Conservation (phyloP, 1,284 basidiomycete species). For the Microstroma glucosiphilum region DNA sequence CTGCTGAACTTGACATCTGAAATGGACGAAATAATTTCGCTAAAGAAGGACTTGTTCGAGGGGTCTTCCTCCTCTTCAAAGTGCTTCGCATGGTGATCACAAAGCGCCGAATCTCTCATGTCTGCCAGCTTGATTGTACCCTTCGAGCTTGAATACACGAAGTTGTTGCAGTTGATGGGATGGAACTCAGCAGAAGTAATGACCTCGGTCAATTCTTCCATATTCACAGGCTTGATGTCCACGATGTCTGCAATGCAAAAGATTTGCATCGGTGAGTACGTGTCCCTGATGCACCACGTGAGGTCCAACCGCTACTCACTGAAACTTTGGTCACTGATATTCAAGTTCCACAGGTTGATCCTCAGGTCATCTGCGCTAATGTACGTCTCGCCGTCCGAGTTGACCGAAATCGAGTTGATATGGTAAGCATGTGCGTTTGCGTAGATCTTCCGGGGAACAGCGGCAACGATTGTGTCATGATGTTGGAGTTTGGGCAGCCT, state of each 20-base stretch:
- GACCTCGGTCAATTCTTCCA: conserved; percentile 99
- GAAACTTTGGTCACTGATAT: conserved; percentile 98
- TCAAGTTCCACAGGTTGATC: conserved; percentile 96
- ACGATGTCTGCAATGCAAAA: conserved; percentile 71
- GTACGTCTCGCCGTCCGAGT: conserved; percentile 98
- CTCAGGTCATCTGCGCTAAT: conserved; percentile 96
- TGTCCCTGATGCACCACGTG: not conserved
- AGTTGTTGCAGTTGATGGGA: conserved; percentile 91
- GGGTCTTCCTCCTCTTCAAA: conserved; percentile 86
- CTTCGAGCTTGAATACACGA: conserved; percentile 99
- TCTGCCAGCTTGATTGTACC: conserved; percentile 99
- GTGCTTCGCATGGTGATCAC: conserved; percentile 88
- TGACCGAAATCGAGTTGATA: conserved; percentile 98
- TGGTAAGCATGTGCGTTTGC: conserved; percentile 99
- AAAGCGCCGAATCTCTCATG: conserved; percentile 96
- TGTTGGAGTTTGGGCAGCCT: conserved; percentile 62
- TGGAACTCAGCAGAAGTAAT: conserved; percentile 99
- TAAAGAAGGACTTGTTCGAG: conserved; percentile 95
- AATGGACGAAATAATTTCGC: conserved; percentile 99
- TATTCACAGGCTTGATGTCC: conserved; percentile 99
- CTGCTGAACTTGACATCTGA: conserved; percentile 99
- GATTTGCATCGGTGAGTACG: conserved; percentile 7
- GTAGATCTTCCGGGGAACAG: conserved; percentile 96
- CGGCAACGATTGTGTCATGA: conserved; percentile 97
- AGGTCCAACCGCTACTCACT: conserved; percentile 61